A percentile compares a stretch with the other conserved stretches of the same genome.
These are phyloP conservation scores for Epichloe gansuensis DNA, from an alignment of 2,329 filamentous ascomycete genomes.

Conservation along the genomic window DNA sequence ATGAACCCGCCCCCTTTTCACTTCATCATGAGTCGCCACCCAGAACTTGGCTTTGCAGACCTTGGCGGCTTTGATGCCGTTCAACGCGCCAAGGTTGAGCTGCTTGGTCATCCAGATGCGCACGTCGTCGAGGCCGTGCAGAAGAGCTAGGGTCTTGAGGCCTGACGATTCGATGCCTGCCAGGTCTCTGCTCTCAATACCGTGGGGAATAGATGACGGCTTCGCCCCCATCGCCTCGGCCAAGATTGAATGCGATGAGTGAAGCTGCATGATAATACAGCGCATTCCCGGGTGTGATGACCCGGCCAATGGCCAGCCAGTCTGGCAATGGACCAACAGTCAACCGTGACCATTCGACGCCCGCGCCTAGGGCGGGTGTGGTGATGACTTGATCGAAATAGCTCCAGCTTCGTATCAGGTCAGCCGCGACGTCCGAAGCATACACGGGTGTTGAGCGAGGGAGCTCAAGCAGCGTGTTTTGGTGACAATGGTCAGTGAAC, in stretches of 20 bases:
- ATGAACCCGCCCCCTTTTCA: constrained; percentile 46
- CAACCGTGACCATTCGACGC: constrained; percentile 10
- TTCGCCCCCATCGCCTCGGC: constrained; percentile 24
- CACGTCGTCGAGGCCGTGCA: constrained; percentile 54
- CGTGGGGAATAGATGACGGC: constrained; percentile 52
- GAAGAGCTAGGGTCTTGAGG: constrained; percentile 42
- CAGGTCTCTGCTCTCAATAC: constrained; percentile 37
- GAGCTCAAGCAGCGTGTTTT: constrained; percentile 45
- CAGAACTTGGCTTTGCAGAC: constrained; percentile 46
- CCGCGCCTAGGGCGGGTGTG: constrained; percentile 30
- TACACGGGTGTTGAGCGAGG: constrained; percentile 42
- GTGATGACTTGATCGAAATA: constrained; percentile 46
- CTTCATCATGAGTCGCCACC: constrained; percentile 54
- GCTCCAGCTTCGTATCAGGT: constrained; percentile 42
- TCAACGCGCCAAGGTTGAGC: constrained; percentile 51
- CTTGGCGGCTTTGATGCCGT: constrained; percentile 44
- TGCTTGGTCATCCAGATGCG: constrained; percentile 37
- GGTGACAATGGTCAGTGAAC: constrained; percentile 58
- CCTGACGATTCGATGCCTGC: constrained; percentile 26
- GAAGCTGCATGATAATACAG: constrained; percentile 52
- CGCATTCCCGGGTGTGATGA: constrained; percentile 40
- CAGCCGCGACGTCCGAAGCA: constrained; percentile 45
- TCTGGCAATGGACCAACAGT: constrained; percentile 31
- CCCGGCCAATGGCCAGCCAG: constrained; percentile 49
- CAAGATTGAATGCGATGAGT: constrained; percentile 38